Conservation (phyloP, 2,329 filamentous ascomycete genomes). For the Neonectria punicea region DNA sequence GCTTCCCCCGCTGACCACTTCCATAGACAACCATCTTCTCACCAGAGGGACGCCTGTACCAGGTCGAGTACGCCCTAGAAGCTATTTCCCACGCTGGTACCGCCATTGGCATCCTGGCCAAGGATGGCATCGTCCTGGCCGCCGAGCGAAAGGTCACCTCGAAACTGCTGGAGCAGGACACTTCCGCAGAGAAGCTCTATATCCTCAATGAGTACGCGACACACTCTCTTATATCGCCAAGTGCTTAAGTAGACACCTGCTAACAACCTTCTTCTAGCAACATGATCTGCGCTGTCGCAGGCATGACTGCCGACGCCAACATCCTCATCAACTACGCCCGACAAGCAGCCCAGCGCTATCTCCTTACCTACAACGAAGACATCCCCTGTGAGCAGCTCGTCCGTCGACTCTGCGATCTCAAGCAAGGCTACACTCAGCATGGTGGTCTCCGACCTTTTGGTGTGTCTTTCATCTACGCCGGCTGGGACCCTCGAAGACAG, state of each 20-base stretch:
- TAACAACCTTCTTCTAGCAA: conserved; percentile 69
- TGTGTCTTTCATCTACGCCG: conserved; percentile 99
- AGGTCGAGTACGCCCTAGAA: conserved; percentile 99
- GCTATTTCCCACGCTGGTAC: conserved; percentile 99
- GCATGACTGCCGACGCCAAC: conserved; percentile 99
- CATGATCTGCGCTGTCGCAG: conserved; percentile 99
- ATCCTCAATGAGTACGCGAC: conserved; percentile 90
- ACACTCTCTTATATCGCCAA: neutral
- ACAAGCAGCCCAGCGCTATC: conserved; percentile 95
- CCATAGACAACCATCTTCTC: conserved; percentile 99
- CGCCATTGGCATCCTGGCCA: conserved; percentile 93
- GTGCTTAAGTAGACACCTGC: neutral
- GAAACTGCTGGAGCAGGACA: conserved; percentile 99
- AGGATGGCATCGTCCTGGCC: conserved; percentile 97
- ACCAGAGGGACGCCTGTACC: conserved; percentile 96
- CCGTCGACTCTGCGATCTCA: conserved; percentile 93
- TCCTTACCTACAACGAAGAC: conserved; percentile 99
- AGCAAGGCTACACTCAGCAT: conserved; percentile 99
- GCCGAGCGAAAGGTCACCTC: conserved; percentile 99
- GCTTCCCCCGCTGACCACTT: conserved; percentile 36
- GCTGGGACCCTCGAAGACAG: conserved; percentile 93
- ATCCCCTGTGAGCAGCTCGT: conserved; percentile 99
- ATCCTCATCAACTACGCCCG: conserved; percentile 99
- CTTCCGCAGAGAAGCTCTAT: conserved; percentile 99
- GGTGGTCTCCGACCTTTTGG: conserved; percentile 98